Conservation (phyloP, 148 eudicot genomes). For the Pouteria glomerata region DNA sequence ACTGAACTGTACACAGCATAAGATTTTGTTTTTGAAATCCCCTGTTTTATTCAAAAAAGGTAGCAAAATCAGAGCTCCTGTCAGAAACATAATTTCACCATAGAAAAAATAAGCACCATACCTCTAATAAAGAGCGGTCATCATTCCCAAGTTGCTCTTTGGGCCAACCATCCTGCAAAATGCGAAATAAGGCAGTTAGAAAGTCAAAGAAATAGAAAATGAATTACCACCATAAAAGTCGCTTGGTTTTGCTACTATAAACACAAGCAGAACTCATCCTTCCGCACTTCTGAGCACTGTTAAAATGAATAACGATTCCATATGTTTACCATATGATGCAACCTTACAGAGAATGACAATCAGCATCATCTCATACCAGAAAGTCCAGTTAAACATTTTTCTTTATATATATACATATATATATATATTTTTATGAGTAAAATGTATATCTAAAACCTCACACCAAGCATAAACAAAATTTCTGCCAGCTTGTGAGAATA, state of each 20-base stretch:
- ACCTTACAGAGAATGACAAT: neutral
- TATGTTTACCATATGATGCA: no score
- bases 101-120: conserved; percentile 15
- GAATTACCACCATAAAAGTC: neutral
- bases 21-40: neutral
- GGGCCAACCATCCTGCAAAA: conserved; percentile 52
- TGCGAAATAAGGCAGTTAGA: neutral
- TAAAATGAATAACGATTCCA: neutral
- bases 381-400: neutral
- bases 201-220: neutral
- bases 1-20: neutral
- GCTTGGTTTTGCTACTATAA: neutral
- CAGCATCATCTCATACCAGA: neutral
- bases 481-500: neutral
- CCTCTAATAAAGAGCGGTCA: conserved; percentile 45
- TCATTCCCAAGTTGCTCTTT: conserved; percentile 49
- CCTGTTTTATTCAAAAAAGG: neutral
- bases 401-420: no score
- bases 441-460: neutral
- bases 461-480: neutral
- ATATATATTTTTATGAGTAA: no score
- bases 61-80: neutral
- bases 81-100: conserved; percentile 3
- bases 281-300: neutral
- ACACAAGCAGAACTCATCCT: neutral